These are phyloP conservation scores for Piper betle DNA, from an alignment of 164 flowering plant genomes.

Conservation along the genomic window DNA sequence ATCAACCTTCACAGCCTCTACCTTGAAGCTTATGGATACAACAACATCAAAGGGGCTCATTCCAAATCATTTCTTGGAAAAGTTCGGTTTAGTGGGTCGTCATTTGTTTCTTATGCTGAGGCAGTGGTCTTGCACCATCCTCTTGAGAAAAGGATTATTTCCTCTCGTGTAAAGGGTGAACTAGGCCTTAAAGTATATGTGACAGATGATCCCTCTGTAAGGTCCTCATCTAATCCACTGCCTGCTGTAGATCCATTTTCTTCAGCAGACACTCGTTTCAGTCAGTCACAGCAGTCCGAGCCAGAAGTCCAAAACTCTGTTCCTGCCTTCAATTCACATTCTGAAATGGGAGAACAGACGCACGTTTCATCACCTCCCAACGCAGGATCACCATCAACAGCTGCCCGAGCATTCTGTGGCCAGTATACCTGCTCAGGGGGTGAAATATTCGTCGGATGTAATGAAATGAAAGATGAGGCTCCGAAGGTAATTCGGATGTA, in stretches of 20 bases:
- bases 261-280: slow-evolving; percentile 7
- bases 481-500: slow-evolving; percentile 54
- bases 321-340: slow-evolving; percentile 3
- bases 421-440: slow-evolving; percentile 13
- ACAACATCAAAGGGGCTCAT: slow-evolving; percentile 26
- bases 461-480: slow-evolving; percentile 47
- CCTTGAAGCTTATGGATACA: slow-evolving; percentile 56
- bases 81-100: slow-evolving; percentile 49
- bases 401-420: slow-evolving; percentile 10
- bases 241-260: slow-evolving; percentile 23
- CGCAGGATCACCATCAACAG: slow-evolving; percentile 9
- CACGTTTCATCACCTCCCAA: slow-evolving; percentile 62
- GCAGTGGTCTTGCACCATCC: slow-evolving; percentile 73
- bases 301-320: slow-evolving; percentile 3
- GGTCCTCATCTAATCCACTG: slow-evolving; percentile 30
- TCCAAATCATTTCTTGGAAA: slow-evolving; percentile 65
- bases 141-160: slow-evolving; percentile 56
- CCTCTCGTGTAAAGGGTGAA: slow-evolving; percentile 69
- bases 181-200: slow-evolving; percentile 63
- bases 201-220: slow-evolving; percentile 53
- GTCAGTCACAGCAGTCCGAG: slow-evolving; percentile 6
- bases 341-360: slow-evolving; percentile 36
- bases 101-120: slow-evolving; percentile 77
- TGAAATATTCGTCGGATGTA: slow-evolving; percentile 26
- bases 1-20: slow-evolving; percentile 37